Percentiles rank a stretch among this genome's conserved stretches.
phyloP scores from a whole-genome alignment of 163 green algal genomes.

The Scenedesmus sp. region DNA sequence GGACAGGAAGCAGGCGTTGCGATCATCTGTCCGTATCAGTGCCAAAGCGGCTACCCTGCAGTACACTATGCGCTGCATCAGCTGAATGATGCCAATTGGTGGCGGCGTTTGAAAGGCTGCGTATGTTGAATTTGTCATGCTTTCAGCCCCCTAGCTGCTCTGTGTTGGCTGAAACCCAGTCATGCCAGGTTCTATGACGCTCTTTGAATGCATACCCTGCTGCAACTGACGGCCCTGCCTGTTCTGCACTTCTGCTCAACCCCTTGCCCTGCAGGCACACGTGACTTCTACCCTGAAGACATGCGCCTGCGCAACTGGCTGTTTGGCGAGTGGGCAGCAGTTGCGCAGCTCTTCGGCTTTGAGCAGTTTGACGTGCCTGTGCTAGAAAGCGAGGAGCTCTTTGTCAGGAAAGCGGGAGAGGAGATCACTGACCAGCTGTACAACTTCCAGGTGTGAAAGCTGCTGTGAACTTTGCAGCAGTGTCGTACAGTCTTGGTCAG shows the following conservation, averaged over 20 bases:
- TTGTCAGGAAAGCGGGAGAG: slow-evolving; percentile 97
- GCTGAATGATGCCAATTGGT: too few species aligned
- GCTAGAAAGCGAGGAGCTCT: slow-evolving; percentile 98
- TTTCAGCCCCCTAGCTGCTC: too few species aligned
- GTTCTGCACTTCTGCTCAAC: background rate
- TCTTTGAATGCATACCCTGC: background rate
- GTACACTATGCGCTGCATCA: too few species aligned
- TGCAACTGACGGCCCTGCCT: background rate
- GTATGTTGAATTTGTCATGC: too few species aligned
- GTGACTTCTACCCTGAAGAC: slow-evolving; percentile 97
- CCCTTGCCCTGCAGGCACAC: slow-evolving; percentile 79
- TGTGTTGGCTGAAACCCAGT: too few species aligned
- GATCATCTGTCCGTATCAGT: too few species aligned
- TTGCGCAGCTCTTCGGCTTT: slow-evolving; percentile 77
- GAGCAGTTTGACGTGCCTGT: slow-evolving; percentile 95
- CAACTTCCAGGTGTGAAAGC: slow-evolving; percentile 89
- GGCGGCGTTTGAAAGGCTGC: too few species aligned
- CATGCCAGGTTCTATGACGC: too few species aligned
- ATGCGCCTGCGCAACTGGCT: slow-evolving; percentile 96
- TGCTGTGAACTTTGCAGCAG: background rate
- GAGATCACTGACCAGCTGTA: slow-evolving; percentile 99
- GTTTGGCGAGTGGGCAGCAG: slow-evolving; percentile 86
- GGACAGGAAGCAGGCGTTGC: too few species aligned
- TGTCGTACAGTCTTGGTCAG: background rate
- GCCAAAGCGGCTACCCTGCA: too few species aligned